Evolutionary conservation across 306 rosid species (phyloP), one percentile per base, ranked within the genome.

Genomic region (Ormosia semicastrata): DNA sequence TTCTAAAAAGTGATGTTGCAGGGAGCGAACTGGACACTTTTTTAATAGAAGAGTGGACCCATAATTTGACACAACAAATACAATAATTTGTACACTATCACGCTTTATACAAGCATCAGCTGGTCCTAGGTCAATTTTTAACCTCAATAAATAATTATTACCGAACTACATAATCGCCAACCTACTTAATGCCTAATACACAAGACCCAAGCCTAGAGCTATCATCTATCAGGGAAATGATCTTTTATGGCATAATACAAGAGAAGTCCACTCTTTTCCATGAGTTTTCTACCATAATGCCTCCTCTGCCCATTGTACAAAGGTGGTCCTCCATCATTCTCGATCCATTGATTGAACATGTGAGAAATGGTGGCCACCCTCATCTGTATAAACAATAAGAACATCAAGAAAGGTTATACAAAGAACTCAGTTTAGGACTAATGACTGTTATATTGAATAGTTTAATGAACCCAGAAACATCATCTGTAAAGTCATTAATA

Each of bases 361-460:
- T 1, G 89, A 81, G 67, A 89, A 89, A 82, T 78, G 92, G 80
- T 56, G 86, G 66, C 90, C 88, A 72, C 88, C 91, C 81, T 87
- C 91, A 17, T 89, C 95, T 91, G 88, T 81, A 73, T 68, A 49
- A 83, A 82, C 57, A 68, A 69, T 60, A 79, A 66, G 80, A 78
- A 75, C 80, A 73, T 65, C 50, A 78, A 71, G 13, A 60, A 41
- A 7, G 41, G 41, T 37, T 47, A 75, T 50, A 56, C 64, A 71
- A 65, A 63, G 64, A 70, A 57, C 7, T 29, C 8, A 76, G 52
- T 47, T 36, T 11, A 17, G 66, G 3, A 46, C 39, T 33, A 4
- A 12, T 13, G 34, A 11, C 39, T 7, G n/a, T 7, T 57, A 24
- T 15, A 18, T 62, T 8, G 56, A 17, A 34, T 34, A 52, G 18